A percentile compares a stretch with the other conserved stretches of the same genome.
These are phyloP conservation scores for Jamesozyma spencerorum DNA, from an alignment of 805 yeast species.

Conservation along the genomic window DNA sequence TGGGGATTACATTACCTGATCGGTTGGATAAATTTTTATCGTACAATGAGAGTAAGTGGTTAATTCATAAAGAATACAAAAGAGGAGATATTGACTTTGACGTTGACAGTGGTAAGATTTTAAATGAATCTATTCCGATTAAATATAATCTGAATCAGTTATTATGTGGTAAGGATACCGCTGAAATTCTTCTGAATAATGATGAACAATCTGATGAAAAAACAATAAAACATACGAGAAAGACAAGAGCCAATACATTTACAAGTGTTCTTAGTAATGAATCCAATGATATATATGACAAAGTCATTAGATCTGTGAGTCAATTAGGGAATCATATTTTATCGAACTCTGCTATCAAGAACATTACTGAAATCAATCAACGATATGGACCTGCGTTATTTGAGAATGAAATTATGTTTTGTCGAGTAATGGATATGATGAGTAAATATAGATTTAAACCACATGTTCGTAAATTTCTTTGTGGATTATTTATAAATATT, in stretches of 20 bases:
- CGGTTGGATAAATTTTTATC: slow-evolving; percentile 28
- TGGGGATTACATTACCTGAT: slow-evolving; percentile 36
- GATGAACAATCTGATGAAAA: not conserved
- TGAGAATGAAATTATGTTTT: slow-evolving; percentile 47
- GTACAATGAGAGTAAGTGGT: slow-evolving; percentile 19
- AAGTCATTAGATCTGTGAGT: slow-evolving; percentile 35
- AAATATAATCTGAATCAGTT: slow-evolving; percentile 18
- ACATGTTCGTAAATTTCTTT: slow-evolving; percentile 52
- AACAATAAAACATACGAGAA: not conserved
- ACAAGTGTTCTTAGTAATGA: not conserved
- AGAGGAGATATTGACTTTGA: slow-evolving; percentile 16
- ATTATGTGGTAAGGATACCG: slow-evolving; percentile 16
- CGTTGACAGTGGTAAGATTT: slow-evolving; percentile 10
- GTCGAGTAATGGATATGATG: slow-evolving; percentile 41
- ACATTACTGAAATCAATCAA: slow-evolving; percentile 45
- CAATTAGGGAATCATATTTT: slow-evolving; percentile 48
- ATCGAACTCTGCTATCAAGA: slow-evolving; percentile 47
- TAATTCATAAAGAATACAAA: slow-evolving; percentile 10
- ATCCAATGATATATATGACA: slow-evolving; percentile 25
- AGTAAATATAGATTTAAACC: slow-evolving; percentile 53
- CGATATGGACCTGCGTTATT: slow-evolving; percentile 42
- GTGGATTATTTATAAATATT: slow-evolving; percentile 52
- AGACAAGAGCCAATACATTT: slow-evolving; percentile 4
- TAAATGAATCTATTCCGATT: slow-evolving; percentile 12
- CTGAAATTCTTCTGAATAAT: slow-evolving; percentile 18